Conservation (phyloP, 108 stramenopile genomes). For the Parietichytrium sp. region DNA sequence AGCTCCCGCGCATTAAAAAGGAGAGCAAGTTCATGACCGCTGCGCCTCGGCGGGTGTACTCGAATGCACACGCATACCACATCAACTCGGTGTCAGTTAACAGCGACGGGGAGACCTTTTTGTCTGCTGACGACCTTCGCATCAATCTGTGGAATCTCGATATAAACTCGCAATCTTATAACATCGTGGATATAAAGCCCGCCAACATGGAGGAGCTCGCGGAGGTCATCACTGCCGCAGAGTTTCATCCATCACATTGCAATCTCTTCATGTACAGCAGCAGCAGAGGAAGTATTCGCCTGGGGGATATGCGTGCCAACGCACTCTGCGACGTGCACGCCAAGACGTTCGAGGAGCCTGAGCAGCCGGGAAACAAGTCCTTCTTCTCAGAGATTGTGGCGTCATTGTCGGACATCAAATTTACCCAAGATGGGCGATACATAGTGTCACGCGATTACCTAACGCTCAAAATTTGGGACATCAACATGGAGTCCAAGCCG, state of each 20-base stretch:
- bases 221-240: slow-evolving; percentile 69
- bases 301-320: slow-evolving; percentile 52
- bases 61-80: slow-evolving; percentile 73
- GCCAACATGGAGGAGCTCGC: slow-evolving; percentile 70
- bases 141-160: slow-evolving; percentile 68
- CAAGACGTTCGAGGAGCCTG: slow-evolving; percentile 45
- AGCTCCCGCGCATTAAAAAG: slow-evolving; percentile 42
- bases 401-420: slow-evolving; percentile 61
- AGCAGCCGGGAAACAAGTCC: slow-evolving; percentile 51
- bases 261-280: slow-evolving; percentile 61
- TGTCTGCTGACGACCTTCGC: slow-evolving; percentile 69
- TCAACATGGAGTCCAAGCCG: slow-evolving; percentile 56
- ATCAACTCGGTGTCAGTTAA: slow-evolving; percentile 63
- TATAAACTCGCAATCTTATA: slow-evolving; percentile 41
- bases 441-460: slow-evolving; percentile 68
- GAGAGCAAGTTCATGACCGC: slow-evolving; percentile 43
- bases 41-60: slow-evolving; percentile 50
- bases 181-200: slow-evolving; percentile 72
- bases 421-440: slow-evolving; percentile 58
- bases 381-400: slow-evolving; percentile 68
- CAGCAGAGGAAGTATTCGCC: slow-evolving; percentile 57
- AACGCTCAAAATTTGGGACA: slow-evolving; percentile 67
- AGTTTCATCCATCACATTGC: slow-evolving; percentile 64
- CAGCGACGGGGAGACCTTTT: slow-evolving; percentile 65
- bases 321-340: slow-evolving; percentile 46